Evolutionary conservation across 495 filamentous ascomycete genomes (phyloP).

Genomic region (Xylaria castorea): DNA sequence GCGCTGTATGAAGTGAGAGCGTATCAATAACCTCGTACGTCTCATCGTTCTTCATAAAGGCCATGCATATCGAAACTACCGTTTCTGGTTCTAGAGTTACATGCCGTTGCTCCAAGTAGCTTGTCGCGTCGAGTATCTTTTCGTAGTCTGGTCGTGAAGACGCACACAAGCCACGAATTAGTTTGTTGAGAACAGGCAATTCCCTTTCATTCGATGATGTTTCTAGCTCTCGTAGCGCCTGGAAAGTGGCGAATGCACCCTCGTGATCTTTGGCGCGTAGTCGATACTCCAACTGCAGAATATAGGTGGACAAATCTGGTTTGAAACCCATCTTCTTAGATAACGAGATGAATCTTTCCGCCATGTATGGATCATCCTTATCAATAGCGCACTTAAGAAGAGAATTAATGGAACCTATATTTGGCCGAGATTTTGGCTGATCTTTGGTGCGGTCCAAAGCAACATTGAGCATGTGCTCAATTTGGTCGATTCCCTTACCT

Average conservation of each 20-base stretch:
- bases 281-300: slow-evolving; percentile 77
- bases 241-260: slow-evolving; percentile 68
- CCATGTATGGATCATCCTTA: slow-evolving; percentile 71
- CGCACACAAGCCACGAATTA: slow-evolving; percentile 74
- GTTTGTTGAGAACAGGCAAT: slow-evolving; percentile 71
- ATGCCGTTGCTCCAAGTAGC: slow-evolving; percentile 75
- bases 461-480: slow-evolving; percentile 70
- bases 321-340: slow-evolving; percentile 66
- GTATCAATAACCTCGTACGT: slow-evolving; percentile 77
- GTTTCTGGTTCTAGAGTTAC: slow-evolving; percentile 73
- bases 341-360: slow-evolving; percentile 72
- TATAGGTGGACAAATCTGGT: slow-evolving; percentile 68
- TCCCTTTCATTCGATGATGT: slow-evolving; percentile 61
- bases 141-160: slow-evolving; percentile 62
- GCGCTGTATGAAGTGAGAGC: slow-evolving; percentile 68
- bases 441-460: slow-evolving; percentile 59
- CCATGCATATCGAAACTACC: slow-evolving; percentile 68
- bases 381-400: slow-evolving; percentile 77
- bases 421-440: slow-evolving; percentile 55
- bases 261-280: slow-evolving; percentile 72
- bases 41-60: slow-evolving; percentile 76
- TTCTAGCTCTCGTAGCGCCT: slow-evolving; percentile 60
- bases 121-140: slow-evolving; percentile 72
- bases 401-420: slow-evolving; percentile 74
- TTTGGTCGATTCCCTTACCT: slow-evolving; percentile 71